Percentiles rank a stretch among this genome's conserved stretches.
Evolutionary conservation across 306 rosid species (phyloP).

Genomic region (Inga laurina): DNA sequence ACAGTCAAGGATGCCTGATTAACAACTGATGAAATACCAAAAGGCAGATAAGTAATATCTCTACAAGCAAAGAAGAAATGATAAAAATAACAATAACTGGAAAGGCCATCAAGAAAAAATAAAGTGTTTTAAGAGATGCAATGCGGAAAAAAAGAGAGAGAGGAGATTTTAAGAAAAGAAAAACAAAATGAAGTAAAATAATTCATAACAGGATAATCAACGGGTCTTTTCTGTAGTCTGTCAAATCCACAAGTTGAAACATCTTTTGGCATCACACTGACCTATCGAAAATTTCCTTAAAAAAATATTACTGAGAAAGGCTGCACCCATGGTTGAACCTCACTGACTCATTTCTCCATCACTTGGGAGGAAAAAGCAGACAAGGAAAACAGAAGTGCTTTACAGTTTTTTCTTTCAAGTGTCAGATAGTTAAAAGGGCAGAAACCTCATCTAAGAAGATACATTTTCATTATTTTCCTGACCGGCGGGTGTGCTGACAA

Average conservation of each 20-base stretch:
- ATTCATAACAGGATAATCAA: constrained; percentile 3
- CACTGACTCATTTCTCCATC: background rate
- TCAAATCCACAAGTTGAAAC: background rate
- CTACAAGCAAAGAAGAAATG: constrained; percentile 11
- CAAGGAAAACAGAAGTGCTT: background rate
- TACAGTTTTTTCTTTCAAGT: background rate
- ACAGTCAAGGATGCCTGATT: constrained; percentile 22
- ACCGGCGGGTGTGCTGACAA: background rate
- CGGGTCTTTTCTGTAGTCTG: constrained; percentile 5
- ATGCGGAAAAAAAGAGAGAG: background rate
- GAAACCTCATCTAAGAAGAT: background rate
- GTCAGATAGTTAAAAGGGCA: background rate
- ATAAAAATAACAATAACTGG: background rate
- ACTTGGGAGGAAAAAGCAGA: background rate
- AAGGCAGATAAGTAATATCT: background rate
- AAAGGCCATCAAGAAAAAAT: background rate
- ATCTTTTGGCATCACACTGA: background rate
- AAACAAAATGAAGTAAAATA: background rate
- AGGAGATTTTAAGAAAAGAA: background rate
- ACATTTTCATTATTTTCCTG: constrained; percentile 2
- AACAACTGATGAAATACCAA: constrained; percentile 24
- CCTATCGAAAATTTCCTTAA: background rate
- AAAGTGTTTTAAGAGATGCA: background rate
- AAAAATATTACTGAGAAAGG: background rate
- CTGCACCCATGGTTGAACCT: background rate